Conservation (phyloP, 2,329 filamentous ascomycete genomes). For the Cercospora nicotianae region DNA sequence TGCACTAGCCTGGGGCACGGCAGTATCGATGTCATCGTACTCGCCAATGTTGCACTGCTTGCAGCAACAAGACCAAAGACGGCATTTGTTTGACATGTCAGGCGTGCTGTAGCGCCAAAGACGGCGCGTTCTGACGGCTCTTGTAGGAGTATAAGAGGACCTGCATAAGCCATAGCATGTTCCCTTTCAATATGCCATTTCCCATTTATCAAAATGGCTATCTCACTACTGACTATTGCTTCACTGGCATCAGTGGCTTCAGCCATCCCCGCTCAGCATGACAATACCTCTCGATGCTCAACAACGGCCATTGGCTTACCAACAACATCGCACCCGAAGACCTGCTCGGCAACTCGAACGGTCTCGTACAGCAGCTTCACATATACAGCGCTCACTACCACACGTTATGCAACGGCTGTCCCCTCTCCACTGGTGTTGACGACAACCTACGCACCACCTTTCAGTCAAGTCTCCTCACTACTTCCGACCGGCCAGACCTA, state of each 20-base stretch:
- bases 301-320: background rate
- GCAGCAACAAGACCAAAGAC: background rate
- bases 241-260: background rate
- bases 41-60: background rate
- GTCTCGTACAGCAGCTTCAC: slow-evolving; percentile 22
- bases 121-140: background rate
- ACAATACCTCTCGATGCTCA: background rate
- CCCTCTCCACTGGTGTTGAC: slow-evolving; percentile 22
- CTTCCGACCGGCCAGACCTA: slow-evolving; percentile 25
- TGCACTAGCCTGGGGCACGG: slow-evolving; percentile 2
- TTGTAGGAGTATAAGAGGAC: background rate
- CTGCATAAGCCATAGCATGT: background rate
- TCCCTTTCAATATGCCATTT: background rate
- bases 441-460: slow-evolving; percentile 25
- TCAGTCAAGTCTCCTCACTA: slow-evolving; percentile 23
- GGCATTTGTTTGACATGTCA: background rate
- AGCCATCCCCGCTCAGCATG: background rate
- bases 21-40: background rate
- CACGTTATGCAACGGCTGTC: slow-evolving; percentile 27
- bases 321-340: slow-evolving; percentile 10
- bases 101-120: background rate
- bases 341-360: slow-evolving; percentile 25
- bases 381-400: slow-evolving; percentile 26
- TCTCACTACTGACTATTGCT: background rate
- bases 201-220: background rate